Evolutionary conservation across 2,329 filamentous ascomycete genomes (phyloP).

Genomic region (Penicillium janthinellum): DNA sequence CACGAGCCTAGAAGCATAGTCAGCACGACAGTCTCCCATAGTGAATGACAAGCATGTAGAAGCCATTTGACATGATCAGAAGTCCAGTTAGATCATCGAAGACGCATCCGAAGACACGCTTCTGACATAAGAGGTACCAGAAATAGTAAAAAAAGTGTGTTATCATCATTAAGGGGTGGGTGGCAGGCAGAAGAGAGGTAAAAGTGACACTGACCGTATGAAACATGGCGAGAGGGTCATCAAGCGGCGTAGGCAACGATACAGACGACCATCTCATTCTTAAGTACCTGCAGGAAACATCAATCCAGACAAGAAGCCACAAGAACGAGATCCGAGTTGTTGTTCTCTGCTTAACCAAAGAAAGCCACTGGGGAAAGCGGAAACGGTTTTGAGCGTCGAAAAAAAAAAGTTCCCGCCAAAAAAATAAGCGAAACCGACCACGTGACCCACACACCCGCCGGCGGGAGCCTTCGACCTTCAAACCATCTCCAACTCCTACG

Average conservation of each 20-base stretch:
- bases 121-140: constrained; percentile 99
- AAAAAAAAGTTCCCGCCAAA: constrained; percentile 14
- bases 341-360: constrained; percentile 5
- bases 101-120: constrained; percentile 48
- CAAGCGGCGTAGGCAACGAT: not conserved
- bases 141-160: constrained; percentile 67
- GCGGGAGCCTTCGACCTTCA: constrained; percentile 12
- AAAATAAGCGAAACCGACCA: constrained; percentile 28
- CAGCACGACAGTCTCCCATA: constrained; percentile 22
- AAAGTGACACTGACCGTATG: constrained; percentile 37
- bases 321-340: not conserved
- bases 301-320: constrained; percentile 12
- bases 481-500: constrained; percentile 16
- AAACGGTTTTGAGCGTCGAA: not conserved
- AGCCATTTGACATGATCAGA: constrained; percentile 59
- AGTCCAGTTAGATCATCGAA: constrained; percentile 83
- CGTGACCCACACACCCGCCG: constrained; percentile 37
- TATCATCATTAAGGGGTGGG: constrained; percentile 62
- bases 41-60: constrained; percentile 7
- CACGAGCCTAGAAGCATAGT: constrained; percentile 18
- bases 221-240: not conserved
- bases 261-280: not conserved
- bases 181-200: constrained; percentile 23
- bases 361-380: constrained; percentile 5
- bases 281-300: constrained; percentile 13